phyloP scores from a whole-genome alignment of 2,329 filamentous ascomycete genomes.

The Claviceps humidiphila region DNA sequence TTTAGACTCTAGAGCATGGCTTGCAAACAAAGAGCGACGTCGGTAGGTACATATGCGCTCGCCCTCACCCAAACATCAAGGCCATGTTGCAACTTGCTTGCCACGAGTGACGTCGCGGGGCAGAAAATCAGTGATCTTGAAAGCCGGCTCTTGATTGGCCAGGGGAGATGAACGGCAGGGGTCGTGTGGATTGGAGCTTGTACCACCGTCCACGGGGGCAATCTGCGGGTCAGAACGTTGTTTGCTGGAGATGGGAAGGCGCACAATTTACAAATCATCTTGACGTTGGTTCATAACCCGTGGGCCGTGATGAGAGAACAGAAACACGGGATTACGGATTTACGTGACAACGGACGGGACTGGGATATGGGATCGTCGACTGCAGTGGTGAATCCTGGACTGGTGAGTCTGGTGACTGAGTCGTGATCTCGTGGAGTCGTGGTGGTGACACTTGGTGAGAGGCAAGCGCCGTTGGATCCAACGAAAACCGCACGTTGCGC shows the following conservation, averaged over 20 bases:
- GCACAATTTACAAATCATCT: not conserved
- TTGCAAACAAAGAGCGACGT: not conserved
- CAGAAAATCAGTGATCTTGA: not conserved
- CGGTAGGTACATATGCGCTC: not conserved
- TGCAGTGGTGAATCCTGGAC: too few relatives aligned
- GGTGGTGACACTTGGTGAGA: too few relatives aligned
- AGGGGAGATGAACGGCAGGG: not conserved
- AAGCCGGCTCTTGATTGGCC: constrained; percentile 1
- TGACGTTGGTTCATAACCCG: too few relatives aligned
- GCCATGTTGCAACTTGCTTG: not conserved
- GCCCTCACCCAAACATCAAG: not conserved
- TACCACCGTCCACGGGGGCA: not conserved
- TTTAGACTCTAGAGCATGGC: not conserved
- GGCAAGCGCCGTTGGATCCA: constrained; percentile 2
- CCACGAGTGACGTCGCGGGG: not conserved
- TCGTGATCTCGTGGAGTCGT: too few relatives aligned
- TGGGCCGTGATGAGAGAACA: too few relatives aligned
- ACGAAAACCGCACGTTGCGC: not conserved
- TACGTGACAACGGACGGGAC: too few relatives aligned
- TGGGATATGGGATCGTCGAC: too few relatives aligned
- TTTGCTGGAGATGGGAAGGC: not conserved
- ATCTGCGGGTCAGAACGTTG: not conserved
- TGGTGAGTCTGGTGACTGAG: too few relatives aligned
- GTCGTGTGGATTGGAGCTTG: not conserved
- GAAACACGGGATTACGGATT: too few relatives aligned